phyloP scores from a whole-genome alignment of 371 early-diverging fungal species.

The Mortierella sp. region DNA sequence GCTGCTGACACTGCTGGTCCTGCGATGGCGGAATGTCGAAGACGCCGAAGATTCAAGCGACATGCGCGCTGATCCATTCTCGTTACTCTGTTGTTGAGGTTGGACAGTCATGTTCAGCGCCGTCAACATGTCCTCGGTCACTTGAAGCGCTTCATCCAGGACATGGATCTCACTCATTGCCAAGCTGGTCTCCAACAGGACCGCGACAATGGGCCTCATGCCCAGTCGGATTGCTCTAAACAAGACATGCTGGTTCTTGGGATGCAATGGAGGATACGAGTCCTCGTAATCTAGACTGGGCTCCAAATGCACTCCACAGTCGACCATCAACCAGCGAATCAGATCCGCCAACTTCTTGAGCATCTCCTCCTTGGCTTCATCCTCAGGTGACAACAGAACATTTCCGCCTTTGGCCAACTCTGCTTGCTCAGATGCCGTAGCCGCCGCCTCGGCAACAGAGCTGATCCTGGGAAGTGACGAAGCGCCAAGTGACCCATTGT shows the following conservation, averaged over 20 bases:
- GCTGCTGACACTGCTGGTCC: slow-evolving; percentile 47
- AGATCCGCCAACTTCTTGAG: slow-evolving; percentile 48
- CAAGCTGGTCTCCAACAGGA: slow-evolving; percentile 45
- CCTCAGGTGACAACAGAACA: slow-evolving; percentile 39
- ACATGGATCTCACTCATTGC: slow-evolving; percentile 43
- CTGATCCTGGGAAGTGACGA: slow-evolving; percentile 27
- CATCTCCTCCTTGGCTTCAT: slow-evolving; percentile 51
- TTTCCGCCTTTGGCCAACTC: slow-evolving; percentile 22
- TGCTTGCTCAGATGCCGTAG: slow-evolving; percentile 1
- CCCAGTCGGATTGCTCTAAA: slow-evolving; percentile 47
- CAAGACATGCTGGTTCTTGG: slow-evolving; percentile 51
- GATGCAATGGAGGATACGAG: slow-evolving; percentile 40
- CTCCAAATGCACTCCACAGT: slow-evolving; percentile 38
- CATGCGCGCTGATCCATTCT: slow-evolving; percentile 26
- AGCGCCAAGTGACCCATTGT: slow-evolving; percentile 24
- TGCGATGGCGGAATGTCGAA: slow-evolving; percentile 24
- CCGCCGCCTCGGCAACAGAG: slow-evolving; percentile 29
- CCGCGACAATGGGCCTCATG: slow-evolving; percentile 52
- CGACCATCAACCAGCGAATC: slow-evolving; percentile 52
- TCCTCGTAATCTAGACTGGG: slow-evolving; percentile 34
- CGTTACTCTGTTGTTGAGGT: slow-evolving; percentile 16
- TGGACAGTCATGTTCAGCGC: slow-evolving; percentile 25
- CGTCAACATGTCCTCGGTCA: slow-evolving; percentile 41
- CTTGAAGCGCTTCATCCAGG: slow-evolving; percentile 44
- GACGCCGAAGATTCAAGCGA: slow-evolving; percentile 24